A percentile compares a stretch with the other conserved stretches of the same genome.
Conservation (phyloP, 176 grass and related monocot genomes). For the Neostapfia colusana region DNA sequence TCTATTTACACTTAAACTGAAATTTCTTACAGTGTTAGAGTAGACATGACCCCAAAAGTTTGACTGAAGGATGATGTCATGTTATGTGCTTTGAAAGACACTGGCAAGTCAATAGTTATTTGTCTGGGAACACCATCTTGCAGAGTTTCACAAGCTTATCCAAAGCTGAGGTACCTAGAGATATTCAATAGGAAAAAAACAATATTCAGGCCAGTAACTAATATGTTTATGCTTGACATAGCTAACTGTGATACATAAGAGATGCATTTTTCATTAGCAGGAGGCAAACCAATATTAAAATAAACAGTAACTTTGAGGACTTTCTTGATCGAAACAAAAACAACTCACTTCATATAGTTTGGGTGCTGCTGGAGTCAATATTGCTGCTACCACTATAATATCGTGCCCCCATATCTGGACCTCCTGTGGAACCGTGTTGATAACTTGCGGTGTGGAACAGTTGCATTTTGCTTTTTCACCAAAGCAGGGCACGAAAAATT, state of each 20-base stretch:
- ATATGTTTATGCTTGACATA: neutral
- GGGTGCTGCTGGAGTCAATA: neutral
- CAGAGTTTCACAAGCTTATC: conserved; percentile 1
- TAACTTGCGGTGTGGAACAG: conserved; percentile 30
- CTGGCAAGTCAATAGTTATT: conserved; percentile 8
- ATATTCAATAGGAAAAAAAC: conserved; percentile 33
- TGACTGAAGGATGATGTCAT: neutral
- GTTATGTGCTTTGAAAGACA: conserved; percentile 11
- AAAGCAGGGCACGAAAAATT: conserved; percentile 32
- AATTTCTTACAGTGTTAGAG: conserved; percentile 19
- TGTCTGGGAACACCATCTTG: neutral
- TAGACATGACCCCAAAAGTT: conserved; percentile 20
- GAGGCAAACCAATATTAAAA: neutral
- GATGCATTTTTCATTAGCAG: conserved; percentile 18
- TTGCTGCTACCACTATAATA: conserved; percentile 10
- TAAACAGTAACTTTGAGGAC: conserved; percentile 2
- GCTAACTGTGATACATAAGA: conserved; percentile 2
- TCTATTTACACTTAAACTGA: conserved; percentile 31
- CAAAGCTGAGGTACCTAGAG: conserved; percentile 13
- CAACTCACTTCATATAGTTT: conserved; percentile 30
- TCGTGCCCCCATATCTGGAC: neutral
- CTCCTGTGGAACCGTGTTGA: neutral
- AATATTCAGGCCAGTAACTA: neutral
- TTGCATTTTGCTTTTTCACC: conserved; percentile 17
- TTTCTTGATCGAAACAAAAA: neutral